Base-by-base conservation (phyloP, 768 basidiomycete genomes). In the Cytidiella melzeri region DNA sequence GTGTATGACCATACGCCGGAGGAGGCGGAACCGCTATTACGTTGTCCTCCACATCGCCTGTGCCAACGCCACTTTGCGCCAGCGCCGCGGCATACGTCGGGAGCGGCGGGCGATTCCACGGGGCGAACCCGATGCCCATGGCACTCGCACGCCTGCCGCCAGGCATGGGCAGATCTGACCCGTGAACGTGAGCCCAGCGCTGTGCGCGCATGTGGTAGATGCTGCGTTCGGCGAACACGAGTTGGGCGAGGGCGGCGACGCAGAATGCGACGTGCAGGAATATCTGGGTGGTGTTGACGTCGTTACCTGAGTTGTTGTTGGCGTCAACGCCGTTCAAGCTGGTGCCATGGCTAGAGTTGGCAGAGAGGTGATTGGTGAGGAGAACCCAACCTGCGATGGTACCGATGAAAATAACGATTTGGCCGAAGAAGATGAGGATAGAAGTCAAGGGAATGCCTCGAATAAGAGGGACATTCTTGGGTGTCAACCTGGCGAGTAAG, bases 41-140 rank as follows among this genome's bases (percentile, higher is more conserved):
- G 58, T 78, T 70, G 61, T 86, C 84, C 56, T 87, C 86, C 23
- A 84, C 84, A 62, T 87, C 85, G 37, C 84, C 85, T 3, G 86
- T 87, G 28, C 82, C 83, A 12, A 70, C 73, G 12, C 84, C 84
- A 61, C 77, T 80, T 54, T 83, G 75, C 6, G 78, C 75, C n/a
- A 89, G 68, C 2, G 80, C 77, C 18, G 83, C 80, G 3, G 82
- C 83, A 58, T 87, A 87, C 11, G 82, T 83, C 0, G 84, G 84
- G 38, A 87, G 66, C 11, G 83, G 75, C 1, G 82, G 83, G 20
- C 84, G 70, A 62, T 80, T 80, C 86, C 85, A 87, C 1, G 85
- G 86, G 9, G 83, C 76, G 52, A 63, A 55, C 1, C 55, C 52
- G 55, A 66, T 60, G 4, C 43, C 15, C 7, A 47, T 3, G 19